Evolutionary conservation across 352 stramenopile species (phyloP).

Genomic region (Phytopythium aichiense): DNA sequence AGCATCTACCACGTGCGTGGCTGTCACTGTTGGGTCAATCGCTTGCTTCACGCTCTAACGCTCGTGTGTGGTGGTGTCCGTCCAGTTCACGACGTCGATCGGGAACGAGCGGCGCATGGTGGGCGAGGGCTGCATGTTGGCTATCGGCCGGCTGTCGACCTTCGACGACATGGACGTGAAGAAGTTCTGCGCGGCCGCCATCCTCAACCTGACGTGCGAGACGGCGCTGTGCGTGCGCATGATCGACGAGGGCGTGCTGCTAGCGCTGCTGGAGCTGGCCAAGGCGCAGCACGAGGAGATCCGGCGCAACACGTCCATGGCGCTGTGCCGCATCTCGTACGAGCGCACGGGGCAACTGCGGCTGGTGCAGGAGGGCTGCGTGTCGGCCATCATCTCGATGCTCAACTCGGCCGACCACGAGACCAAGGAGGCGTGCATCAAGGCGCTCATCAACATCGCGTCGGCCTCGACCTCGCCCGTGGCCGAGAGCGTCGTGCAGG

Average conservation of each 20-base stretch:
- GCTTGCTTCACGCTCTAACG: background rate
- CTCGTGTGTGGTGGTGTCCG: background rate
- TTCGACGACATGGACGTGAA: conserved; percentile 85
- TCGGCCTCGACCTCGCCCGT: conserved; percentile 56
- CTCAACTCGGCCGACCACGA: conserved; percentile 75
- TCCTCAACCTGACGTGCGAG: conserved; percentile 76
- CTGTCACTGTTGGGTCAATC: background rate
- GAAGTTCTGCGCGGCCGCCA: conserved; percentile 75
- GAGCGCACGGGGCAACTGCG: conserved; percentile 60
- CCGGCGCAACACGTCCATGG: conserved; percentile 78
- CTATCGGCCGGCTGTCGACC: conserved; percentile 61
- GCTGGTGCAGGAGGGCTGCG: conserved; percentile 77
- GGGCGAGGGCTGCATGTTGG: conserved; percentile 63
- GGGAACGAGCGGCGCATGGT: conserved; percentile 80
- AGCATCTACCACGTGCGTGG: conserved; percentile 68
- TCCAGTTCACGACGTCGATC: conserved; percentile 51
- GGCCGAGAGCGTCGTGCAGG: conserved; percentile 71
- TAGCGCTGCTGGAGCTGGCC: conserved; percentile 67
- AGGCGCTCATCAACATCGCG: conserved; percentile 82
- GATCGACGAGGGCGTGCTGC: conserved; percentile 72
- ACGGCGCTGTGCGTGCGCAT: conserved; percentile 35
- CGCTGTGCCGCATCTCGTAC: conserved; percentile 80
- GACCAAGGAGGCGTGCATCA: conserved; percentile 82
- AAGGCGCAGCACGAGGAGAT: conserved; percentile 81
- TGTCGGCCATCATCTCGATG: conserved; percentile 83